These are phyloP conservation scores for Phaeosphaeria sp. DNA, from an alignment of 2,329 filamentous ascomycete species.

Conservation along the genomic window DNA sequence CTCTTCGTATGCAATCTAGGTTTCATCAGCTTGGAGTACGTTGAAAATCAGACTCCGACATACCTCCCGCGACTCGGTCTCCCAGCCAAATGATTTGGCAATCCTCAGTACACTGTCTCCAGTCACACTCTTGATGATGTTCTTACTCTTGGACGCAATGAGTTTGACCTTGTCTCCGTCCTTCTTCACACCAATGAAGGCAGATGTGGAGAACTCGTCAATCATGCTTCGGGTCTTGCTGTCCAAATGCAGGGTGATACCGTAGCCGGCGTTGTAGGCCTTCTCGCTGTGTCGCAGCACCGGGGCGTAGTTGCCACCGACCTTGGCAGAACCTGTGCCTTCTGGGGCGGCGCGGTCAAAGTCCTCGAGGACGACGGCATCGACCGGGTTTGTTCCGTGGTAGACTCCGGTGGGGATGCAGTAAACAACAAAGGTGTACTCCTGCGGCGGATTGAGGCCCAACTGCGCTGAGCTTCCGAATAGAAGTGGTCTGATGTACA, in stretches of 20 bases:
- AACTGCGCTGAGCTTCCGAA: slow-evolving; percentile 90
- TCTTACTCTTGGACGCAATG: slow-evolving; percentile 85
- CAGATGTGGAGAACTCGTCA: slow-evolving; percentile 95
- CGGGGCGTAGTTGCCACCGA: slow-evolving; percentile 95
- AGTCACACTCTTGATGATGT: slow-evolving; percentile 87
- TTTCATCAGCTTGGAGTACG: slow-evolving; percentile 6
- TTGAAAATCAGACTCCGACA: slow-evolving; percentile 5
- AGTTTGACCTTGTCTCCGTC: slow-evolving; percentile 71
- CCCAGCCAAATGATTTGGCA: slow-evolving; percentile 80
- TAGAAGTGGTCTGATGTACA: slow-evolving; percentile 90
- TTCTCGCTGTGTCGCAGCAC: slow-evolving; percentile 87
- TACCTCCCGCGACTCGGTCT: slow-evolving; percentile 76
- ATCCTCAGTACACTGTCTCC: slow-evolving; percentile 80
- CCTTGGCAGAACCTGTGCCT: slow-evolving; percentile 89
- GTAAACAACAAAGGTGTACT: slow-evolving; percentile 90
- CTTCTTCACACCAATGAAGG: slow-evolving; percentile 81
- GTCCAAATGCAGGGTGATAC: slow-evolving; percentile 95
- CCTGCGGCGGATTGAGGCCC: slow-evolving; percentile 84
- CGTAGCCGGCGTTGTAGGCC: slow-evolving; percentile 79
- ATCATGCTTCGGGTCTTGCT: slow-evolving; percentile 83
- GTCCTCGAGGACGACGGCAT: slow-evolving; percentile 85
- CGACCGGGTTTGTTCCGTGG: slow-evolving; percentile 88
- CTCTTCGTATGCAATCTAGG: slow-evolving; percentile 70
- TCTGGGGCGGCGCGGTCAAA: slow-evolving; percentile 94
- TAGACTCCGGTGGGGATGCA: slow-evolving; percentile 93